Evolutionary conservation across 169 alveolate genomes (phyloP), one percentile per base, ranked within the genome.

Genomic region (Amoebophrya sp.): DNA sequence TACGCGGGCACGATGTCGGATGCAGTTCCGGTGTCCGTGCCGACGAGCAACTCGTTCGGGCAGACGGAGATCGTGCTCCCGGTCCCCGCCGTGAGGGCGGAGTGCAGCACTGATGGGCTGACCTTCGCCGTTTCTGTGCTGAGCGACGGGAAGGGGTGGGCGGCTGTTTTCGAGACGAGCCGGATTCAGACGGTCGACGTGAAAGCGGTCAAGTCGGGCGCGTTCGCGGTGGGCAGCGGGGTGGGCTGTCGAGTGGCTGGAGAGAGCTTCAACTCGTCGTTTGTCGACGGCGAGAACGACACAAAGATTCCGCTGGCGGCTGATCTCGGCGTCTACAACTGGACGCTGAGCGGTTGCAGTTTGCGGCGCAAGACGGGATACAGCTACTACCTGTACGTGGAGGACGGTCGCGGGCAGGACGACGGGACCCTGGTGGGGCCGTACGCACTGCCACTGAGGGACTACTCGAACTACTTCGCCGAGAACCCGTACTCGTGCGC

Each of bases 361-460:
- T 41, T 88, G 41, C 1, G 70, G 40, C 45, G 78, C 7, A 38
- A 58, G 20, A 31, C 16, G 69, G 41, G 45, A 39, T 88, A 88
- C 90, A n/a, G 78, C 70, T 45, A 45, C 40, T 45, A 23, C 41
- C 70, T 88, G 41, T 88, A 88, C 70, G 90, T 88, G 40, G 90
- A 88, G 70, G 90, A 88, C 41, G 70, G 48, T 10, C 69, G 90
- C 5, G 70, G 69, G 38, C 23, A 88, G 39, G 40, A 31, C 16
- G 90, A 88, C 41, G 90, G 90, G n/a, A 88, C 90, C 4, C 38
- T 88, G 78, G 20, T 58, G 40, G 70, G 41, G 41, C 90, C 90
- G 69, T 0, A 41, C n/a, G 40, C 90, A 0, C 90, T 88, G 2
- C 69, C 70, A 1, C 10, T 41, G 69, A 40, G 41, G 1, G 58